Percentiles rank a stretch among this genome's conserved stretches.
Conservation (phyloP, 78 protist species). For the Dictyostelium discoideum region dicty_2.7 NC_007088.5:7216501-7217000, state of each 20-base stretch:
- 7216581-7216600: background rate
- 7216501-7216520: background rate
- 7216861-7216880: conserved; percentile 48
- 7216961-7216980: background rate
- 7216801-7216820: conserved; percentile 24
- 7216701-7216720: background rate
- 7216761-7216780: conserved; percentile 52
- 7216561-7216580: background rate
- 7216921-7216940: background rate
- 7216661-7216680: no score
- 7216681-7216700: no score
- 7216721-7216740: background rate
- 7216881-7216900: conserved; percentile 57
- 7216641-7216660: no score
- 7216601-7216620: background rate
- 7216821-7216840: conserved; percentile 73
- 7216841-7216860: conserved; percentile 22
- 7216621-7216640: no score
- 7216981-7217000: conserved; percentile 77
- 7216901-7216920: conserved; percentile 12
- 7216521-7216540: background rate
- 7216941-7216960: conserved; percentile 25
- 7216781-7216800: conserved; percentile 65
- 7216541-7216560: background rate
- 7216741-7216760: background rate